Evolutionary conservation across 1,284 basidiomycete genomes (phyloP), one percentile per base, ranked within the genome.

Genomic region (Ustilago lituana): DNA sequence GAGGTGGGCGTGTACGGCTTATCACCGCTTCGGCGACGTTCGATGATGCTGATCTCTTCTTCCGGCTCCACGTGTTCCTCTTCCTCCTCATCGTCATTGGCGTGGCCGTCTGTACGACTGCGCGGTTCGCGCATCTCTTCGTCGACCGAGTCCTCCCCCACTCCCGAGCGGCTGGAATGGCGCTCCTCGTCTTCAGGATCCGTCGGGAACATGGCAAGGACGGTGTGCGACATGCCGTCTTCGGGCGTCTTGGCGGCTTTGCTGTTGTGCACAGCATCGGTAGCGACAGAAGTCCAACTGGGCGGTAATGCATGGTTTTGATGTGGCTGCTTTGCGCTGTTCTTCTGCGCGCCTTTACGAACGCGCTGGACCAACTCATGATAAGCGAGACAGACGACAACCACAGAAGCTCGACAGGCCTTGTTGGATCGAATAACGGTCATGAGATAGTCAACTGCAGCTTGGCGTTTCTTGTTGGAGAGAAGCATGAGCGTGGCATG

Each of bases 311-410:
- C 10, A 5, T 39, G 23, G 15, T 39, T 41, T 23, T 38, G 46
- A 22, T 15, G 12, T 6, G 47, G 24, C 38, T 39, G 44, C 37
- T 55, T 58, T 5, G 51, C 27, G 14, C 38, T 19, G 19, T 15
- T 15, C 24, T 54, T 57, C 5, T 51, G 56, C 1, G 60, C 35
- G n/a, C 31, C 36, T 32, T 59, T 53, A 3, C 62, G 45, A 10
- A 65, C 58, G 4, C 62, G 56, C 19, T 66, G 68, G 4, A 70
- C 64, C 4, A 75, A 54, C 45, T 75, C 73, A 36, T 66, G 63
- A 29, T 75, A 75, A 5, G 73, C 70, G 1, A 75, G 58, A 43
- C 73, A 75, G 26, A 66, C 61, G 9, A 73, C 64, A 3, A 75
- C 65, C 5, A 69, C 63, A 6, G 73, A 75, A 23, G 73, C 73